Evolutionary conservation across 2,329 filamentous ascomycete species (phyloP).

Genomic region (Beauveria asiatica): DNA sequence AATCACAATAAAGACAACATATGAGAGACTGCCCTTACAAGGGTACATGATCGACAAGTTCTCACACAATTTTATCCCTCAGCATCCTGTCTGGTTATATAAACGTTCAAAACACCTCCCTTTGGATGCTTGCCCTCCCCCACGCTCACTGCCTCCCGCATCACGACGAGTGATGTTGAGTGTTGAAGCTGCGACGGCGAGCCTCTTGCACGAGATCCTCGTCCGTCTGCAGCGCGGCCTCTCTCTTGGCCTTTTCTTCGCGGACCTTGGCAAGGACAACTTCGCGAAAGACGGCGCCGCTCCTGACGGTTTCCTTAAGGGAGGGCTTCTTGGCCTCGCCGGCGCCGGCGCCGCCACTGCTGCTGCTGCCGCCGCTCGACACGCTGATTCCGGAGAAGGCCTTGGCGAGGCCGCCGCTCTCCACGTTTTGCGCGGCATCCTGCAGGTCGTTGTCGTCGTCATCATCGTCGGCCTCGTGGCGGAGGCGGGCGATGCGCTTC

Average conservation of each 20-base stretch:
- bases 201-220: constrained; percentile 46
- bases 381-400: constrained; percentile 5
- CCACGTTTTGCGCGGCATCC: constrained; percentile 37
- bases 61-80: not conserved
- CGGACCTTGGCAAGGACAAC: constrained; percentile 89
- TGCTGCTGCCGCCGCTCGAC: not conserved
- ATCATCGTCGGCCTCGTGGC: constrained; percentile 83
- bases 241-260: constrained; percentile 54
- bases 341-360: constrained; percentile 14
- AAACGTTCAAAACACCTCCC: not conserved
- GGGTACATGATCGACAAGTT: not conserved
- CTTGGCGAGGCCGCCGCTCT: constrained; percentile 14
- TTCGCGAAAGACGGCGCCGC: constrained; percentile 77
- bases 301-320: constrained; percentile 31
- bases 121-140: not conserved
- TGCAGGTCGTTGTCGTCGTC: constrained; percentile 65
- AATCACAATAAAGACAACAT: not conserved
- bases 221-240: constrained; percentile 63
- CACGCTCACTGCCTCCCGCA: not conserved
- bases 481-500: constrained; percentile 91
- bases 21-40: not conserved
- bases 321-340: constrained; percentile 29
- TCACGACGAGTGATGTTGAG: constrained; percentile 1
- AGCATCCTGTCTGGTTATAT: not conserved
- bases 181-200: constrained; percentile 27